phyloP scores from a whole-genome alignment of 768 basidiomycete species.

The Russula sp. region DNA sequence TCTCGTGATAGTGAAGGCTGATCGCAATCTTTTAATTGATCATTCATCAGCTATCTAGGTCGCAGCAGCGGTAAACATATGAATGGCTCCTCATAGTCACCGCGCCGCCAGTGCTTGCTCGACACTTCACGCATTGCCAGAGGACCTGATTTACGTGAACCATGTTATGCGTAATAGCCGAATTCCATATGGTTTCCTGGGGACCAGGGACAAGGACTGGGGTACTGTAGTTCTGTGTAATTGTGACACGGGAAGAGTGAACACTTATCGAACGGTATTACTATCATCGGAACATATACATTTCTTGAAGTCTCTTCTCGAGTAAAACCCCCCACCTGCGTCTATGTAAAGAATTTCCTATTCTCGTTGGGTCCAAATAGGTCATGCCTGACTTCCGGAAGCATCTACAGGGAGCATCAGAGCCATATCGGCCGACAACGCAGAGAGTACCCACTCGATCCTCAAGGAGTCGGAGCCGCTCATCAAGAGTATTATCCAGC shows the following conservation, averaged over 20 bases:
- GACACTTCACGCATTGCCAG: no score
- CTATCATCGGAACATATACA: constrained; percentile 4
- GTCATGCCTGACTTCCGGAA: constrained; percentile 87
- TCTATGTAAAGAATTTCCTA: constrained; percentile 79
- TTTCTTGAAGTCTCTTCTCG: not conserved
- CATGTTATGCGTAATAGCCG: no score
- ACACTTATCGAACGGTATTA: not conserved
- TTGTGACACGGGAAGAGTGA: not conserved
- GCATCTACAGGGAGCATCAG: constrained; percentile 56
- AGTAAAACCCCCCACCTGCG: not conserved
- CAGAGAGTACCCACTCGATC: constrained; percentile 57
- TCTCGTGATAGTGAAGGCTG: no score
- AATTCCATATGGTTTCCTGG: no score
- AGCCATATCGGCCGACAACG: not conserved
- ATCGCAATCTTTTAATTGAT: no score
- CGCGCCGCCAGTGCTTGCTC: no score
- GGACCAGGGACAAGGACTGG: no score
- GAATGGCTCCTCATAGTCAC: no score
- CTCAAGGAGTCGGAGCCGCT: constrained; percentile 82
- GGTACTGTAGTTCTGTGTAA: no score
- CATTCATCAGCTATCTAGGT: no score
- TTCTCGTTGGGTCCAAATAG: constrained; percentile 89
- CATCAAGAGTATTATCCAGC: constrained; percentile 92
- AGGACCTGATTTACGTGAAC: no score
- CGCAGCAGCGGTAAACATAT: no score